Base-by-base conservation (phyloP, 2,329 filamentous ascomycete species). In the Exutisphaerella laricina region DNA sequence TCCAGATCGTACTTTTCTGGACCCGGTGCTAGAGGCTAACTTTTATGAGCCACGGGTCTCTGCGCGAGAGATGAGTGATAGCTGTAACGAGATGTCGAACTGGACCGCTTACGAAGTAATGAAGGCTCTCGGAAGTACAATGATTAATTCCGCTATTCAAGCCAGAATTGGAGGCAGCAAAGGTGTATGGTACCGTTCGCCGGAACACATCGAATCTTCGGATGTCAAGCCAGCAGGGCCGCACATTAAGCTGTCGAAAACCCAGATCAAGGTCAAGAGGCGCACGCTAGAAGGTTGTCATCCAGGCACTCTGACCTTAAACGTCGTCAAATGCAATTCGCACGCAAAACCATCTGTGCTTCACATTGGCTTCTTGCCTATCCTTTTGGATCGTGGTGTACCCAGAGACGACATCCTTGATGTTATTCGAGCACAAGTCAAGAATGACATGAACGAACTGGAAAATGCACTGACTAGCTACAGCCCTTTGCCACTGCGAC, bases 101-200 rank as follows among this genome's bases (percentile, higher is more conserved):
- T 73, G 68, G 1, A 72, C 85, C 2, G 80, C 78, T 0, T 58
- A 63, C 1, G 66, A 67, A 30, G 70, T 88, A 4, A 70, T 74
- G 18, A 57, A 69, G 1, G 48, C 49, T 0, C 68, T 84, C 6
- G 74, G 73, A 0, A 62, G 82, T 0, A 52, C 59, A 0, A 70
- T 75, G n/a, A 59, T 77, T 0, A 83, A 84, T 0, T 76, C 77
- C 23, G 80, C 74, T 0, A 80, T 82, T 33, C 85, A 90, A 60
- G 84, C 70, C 1, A 75, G 86, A 0, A 75, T 89, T 25, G 82
- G 79, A 7, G 78, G 82, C 13, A 82, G 82, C 0, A 90, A 90
- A 60, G 86, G 85, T 0, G 70, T 48, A 12, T 48, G 40, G 45
- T 48, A 26, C 14, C 22, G 21, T 6, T n/a, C 35, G 9, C 10